Evolutionary conservation across 2,329 filamentous ascomycete genomes (phyloP).

Genomic region (Lomentospora prolificans): DNA sequence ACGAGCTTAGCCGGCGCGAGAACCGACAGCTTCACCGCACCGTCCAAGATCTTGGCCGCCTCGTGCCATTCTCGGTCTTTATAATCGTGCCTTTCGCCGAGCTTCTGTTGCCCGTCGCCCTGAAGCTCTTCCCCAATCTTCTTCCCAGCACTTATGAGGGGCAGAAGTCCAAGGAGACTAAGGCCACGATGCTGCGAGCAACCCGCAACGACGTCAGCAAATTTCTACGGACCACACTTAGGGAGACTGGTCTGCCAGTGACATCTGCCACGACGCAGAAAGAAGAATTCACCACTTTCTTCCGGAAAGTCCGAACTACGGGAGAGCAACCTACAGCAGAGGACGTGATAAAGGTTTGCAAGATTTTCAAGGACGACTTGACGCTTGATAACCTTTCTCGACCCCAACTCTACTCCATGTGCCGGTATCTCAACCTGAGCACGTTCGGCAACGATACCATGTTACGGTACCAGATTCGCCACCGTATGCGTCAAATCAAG

Average conservation of each 20-base stretch:
- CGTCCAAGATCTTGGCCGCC: conserved; percentile 81
- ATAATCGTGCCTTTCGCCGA: conserved; percentile 95
- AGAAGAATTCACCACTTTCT: conserved; percentile 93
- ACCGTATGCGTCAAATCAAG: conserved; percentile 99
- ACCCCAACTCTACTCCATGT: conserved; percentile 94
- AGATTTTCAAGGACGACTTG: conserved; percentile 95
- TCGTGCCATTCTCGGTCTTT: conserved; percentile 95
- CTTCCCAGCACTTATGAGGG: conserved; percentile 95
- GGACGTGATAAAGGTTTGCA: conserved; percentile 97
- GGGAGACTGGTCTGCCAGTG: conserved; percentile 86
- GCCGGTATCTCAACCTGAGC: conserved; percentile 95
- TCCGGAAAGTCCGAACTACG: conserved; percentile 87
- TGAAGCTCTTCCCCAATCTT: conserved; percentile 94
- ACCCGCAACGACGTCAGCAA: conserved; percentile 89
- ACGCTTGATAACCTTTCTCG: conserved; percentile 94
- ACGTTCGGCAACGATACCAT: conserved; percentile 96
- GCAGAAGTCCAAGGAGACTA: conserved; percentile 80
- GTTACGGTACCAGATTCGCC: conserved; percentile 91
- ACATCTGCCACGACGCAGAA: conserved; percentile 76
- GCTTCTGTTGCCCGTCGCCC: conserved; percentile 77
- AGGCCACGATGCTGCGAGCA: conserved; percentile 68
- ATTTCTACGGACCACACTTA: conserved; percentile 80
- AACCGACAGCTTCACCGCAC: conserved; percentile 87
- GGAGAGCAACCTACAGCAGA: conserved; percentile 80
- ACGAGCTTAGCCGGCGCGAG: conserved; percentile 90